phyloP scores from a whole-genome alignment of 1,284 basidiomycete species.

The Pseudozyma pruni region DNA sequence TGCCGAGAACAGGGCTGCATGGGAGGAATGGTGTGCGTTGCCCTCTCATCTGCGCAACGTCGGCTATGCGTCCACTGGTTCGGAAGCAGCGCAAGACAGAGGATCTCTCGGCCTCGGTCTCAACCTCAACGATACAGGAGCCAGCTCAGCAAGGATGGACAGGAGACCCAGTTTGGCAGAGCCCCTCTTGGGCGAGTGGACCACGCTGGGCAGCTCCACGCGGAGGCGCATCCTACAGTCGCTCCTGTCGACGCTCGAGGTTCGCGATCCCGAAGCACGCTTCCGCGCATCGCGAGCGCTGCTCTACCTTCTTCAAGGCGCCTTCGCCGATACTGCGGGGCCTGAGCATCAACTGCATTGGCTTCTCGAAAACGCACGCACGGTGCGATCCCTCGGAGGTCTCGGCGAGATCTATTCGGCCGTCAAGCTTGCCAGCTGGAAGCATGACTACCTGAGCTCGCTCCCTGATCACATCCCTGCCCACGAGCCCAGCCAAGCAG shows the following conservation, averaged over 20 bases:
- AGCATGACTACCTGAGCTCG: constrained; percentile 76
- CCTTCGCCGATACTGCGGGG: constrained; percentile 88
- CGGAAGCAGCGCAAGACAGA: constrained; percentile 21
- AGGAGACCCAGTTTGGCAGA: constrained; percentile 32
- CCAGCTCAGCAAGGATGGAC: not conserved
- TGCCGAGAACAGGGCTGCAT: constrained; percentile 85
- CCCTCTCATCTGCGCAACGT: constrained; percentile 30
- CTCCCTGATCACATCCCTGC: constrained; percentile 62
- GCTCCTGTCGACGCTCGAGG: constrained; percentile 59
- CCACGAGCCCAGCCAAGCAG: constrained; percentile 26
- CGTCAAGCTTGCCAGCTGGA: constrained; percentile 86
- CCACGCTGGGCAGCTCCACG: constrained; percentile 47
- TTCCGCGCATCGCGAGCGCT: constrained; percentile 56
- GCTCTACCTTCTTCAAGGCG: constrained; percentile 73
- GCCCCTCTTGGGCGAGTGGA: constrained; percentile 55
- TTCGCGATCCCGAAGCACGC: constrained; percentile 58
- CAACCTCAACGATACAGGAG: constrained; percentile 16
- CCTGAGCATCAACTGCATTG: constrained; percentile 94
- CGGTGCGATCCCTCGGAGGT: constrained; percentile 85
- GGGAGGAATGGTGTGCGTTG: constrained; percentile 74
- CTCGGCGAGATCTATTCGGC: constrained; percentile 84
- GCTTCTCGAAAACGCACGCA: constrained; percentile 92
- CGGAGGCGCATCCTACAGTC: constrained; percentile 56
- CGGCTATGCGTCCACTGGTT: constrained; percentile 19
- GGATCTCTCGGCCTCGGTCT: constrained; percentile 52